Percentiles rank a stretch among this genome's conserved stretches.
These are phyloP conservation scores for Colletotrichum sp. DNA, from an alignment of 2,329 filamentous ascomycete genomes.

Conservation along the genomic window DNA sequence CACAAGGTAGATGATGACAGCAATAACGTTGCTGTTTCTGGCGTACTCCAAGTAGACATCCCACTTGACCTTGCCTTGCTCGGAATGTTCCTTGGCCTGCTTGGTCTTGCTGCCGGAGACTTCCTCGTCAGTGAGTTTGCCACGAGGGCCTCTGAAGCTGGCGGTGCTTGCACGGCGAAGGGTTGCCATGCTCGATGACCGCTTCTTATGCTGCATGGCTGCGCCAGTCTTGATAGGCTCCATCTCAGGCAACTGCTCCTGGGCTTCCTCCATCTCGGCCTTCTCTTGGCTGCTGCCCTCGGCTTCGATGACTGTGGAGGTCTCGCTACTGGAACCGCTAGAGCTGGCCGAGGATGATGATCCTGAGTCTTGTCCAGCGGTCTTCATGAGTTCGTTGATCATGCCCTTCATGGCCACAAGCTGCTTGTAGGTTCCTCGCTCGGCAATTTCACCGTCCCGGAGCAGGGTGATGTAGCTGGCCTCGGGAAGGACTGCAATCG, in stretches of 20 bases:
- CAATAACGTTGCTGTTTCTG: slow-evolving; percentile 87
- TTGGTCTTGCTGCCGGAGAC: slow-evolving; percentile 76
- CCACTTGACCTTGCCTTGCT: slow-evolving; percentile 99
- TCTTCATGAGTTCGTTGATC: slow-evolving; percentile 82
- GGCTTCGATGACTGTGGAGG: slow-evolving; percentile 60
- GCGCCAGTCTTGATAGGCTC: slow-evolving; percentile 70
- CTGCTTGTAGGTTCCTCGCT: slow-evolving; percentile 89
- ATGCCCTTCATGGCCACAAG: slow-evolving; percentile 93
- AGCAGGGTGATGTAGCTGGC: slow-evolving; percentile 88
- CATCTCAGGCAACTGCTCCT: slow-evolving; percentile 77
- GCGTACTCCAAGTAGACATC: slow-evolving; percentile 93
- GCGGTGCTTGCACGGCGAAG: slow-evolving; percentile 89
- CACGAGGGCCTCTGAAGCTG: slow-evolving; percentile 84
- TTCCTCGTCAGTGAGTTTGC: slow-evolving; percentile 86
- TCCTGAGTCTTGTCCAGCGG: slow-evolving; percentile 58
- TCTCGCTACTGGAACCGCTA: slow-evolving; percentile 56
- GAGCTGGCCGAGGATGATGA: slow-evolving; percentile 47
- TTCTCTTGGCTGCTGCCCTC: slow-evolving; percentile 58
- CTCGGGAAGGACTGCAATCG: slow-evolving; percentile 87
- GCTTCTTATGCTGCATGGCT: slow-evolving; percentile 54
- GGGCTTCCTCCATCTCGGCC: slow-evolving; percentile 75
- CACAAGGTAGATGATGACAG: slow-evolving; percentile 79
- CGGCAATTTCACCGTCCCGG: slow-evolving; percentile 80
- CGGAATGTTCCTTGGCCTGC: slow-evolving; percentile 84
- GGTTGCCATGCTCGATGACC: slow-evolving; percentile 75